Evolutionary conservation across 805 yeast species (phyloP), one percentile per base, ranked within the genome.

Genomic region (Yarrowia bubula): DNA sequence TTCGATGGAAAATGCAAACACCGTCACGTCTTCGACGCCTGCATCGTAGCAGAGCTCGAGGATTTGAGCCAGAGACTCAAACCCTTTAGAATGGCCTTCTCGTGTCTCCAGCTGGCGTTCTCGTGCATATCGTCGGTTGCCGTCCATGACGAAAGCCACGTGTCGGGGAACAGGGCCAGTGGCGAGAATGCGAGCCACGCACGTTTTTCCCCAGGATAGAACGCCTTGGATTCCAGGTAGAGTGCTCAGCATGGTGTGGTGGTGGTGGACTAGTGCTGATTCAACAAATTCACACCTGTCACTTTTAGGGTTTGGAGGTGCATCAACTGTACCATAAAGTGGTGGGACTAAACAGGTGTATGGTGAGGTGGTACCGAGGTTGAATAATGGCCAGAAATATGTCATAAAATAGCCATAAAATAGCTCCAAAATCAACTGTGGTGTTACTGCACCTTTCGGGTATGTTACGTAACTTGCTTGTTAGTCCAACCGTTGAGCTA

Each of bases 131-230:
- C 98, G 81, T 69, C 99, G 82, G 77, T 95, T 95, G 8, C 99
- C 99, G 75, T 95, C 99, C 98, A 95, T 95, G 65, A 96, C 89
- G 72, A 95, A 86, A 0, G 96, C 99, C 46, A 95, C 82, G 76
- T 95, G 99, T 65, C 82, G 81, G 1, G 99, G 99, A 1, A 89
- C 84, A 1, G 90, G 90, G 0, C 96, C 96, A 1, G 96, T 84
- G 61, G 79, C 76, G 70, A 80, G 22, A 66, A 79, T 42, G 69
- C 76, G 50, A 77, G 81, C 67, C 78, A 69, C 62, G 65, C 70
- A 61, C 43, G 73, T 71, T 44, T 71, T 69, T 13, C 69, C 65
- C 46, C 71, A 70, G n/a, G 70, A 62, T 35, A 39, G 15, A 5
- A 68, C 67, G 41, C 71, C 70, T 41, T 68, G 70, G 28, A 60